Evolutionary conservation across 768 basidiomycete genomes (phyloP), one percentile per base, ranked within the genome.

Genomic region (Baorangia bicolor): DNA sequence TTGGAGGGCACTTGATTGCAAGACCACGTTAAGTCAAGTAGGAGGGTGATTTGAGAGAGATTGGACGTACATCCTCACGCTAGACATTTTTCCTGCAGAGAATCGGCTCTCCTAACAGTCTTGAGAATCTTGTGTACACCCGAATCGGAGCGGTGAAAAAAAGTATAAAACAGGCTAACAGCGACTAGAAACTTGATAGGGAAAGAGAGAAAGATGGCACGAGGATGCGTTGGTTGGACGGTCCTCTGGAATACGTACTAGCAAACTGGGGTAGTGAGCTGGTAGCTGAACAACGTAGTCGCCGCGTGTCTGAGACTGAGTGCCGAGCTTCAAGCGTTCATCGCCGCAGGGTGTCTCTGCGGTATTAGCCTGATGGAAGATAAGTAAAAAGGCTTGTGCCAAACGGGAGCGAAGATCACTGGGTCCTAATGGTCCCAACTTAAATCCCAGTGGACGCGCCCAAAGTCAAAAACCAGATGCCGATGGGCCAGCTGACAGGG

Each of bases 1-100:
- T 57, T 90, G 87, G 59, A 94, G 79, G 39, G 85, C 90, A 68
- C 91, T 93, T 59, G 31, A 46, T 41, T 20, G 47, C 40, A 47
- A n/a, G 25, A 16, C 38, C 42, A 37, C n/a, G 56, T 63, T 63
- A 14, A 66, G 57, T 35, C 53, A 31, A 23, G 30, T 6, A 34
- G 34, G 21, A 25, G 11, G 27, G 35, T 20, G 14, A 33, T 41
- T 6, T 25, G 34, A 40, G 50, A 40, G 49, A 53, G 27, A 44
- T 21, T 7, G 57, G 3, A 60, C 80, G 65, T 56, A 81, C 78
- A 80, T 75, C 69, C 74, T 74, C 46, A 80, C 74, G 63, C 66
- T 74, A 28, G 79, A 73, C 78, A 80, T 79, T 52, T 55, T 51
- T 56, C 12, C 33, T 50, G 25, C 35, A 40, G 5, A 18, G 27